These are phyloP conservation scores for Beauveria bassiana DNA, from an alignment of 2,329 filamentous ascomycete species.

Conservation along the genomic window DNA sequence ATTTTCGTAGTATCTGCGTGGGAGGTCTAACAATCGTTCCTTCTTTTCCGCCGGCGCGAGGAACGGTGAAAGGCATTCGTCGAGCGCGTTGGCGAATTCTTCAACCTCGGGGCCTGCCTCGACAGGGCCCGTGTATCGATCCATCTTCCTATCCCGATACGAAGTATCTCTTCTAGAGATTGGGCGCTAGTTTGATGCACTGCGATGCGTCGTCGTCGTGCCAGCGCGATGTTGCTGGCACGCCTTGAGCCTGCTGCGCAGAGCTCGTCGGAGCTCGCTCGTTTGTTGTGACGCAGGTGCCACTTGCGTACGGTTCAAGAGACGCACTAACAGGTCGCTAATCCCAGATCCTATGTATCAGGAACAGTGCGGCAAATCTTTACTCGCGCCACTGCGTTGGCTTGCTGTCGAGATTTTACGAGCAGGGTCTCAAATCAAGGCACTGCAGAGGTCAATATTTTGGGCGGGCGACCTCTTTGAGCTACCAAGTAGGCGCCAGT, in stretches of 20 bases:
- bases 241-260: background rate
- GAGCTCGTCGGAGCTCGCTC: background rate
- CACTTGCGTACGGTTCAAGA: background rate
- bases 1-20: constrained; percentile 49
- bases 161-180: background rate
- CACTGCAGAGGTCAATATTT: background rate
- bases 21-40: constrained; percentile 59
- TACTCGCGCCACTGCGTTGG: background rate
- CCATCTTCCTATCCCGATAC: background rate
- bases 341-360: background rate
- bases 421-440: no score
- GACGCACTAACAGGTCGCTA: background rate
- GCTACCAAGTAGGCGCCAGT: background rate
- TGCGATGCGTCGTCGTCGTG: background rate
- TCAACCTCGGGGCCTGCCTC: constrained; percentile 75
- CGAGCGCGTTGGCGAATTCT: constrained; percentile 74
- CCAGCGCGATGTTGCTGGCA: constrained; percentile 5
- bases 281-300: background rate
- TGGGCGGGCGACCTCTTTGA: background rate
- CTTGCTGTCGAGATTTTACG: background rate
- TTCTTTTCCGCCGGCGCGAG: constrained; percentile 47
- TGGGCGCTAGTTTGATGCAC: background rate
- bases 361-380: background rate
- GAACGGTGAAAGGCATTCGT: constrained; percentile 57
- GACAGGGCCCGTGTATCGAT: constrained; percentile 28